These are phyloP conservation scores for Blastobotrys persicus DNA, from an alignment of 1,139 yeast species.

Conservation along the genomic window DNA sequence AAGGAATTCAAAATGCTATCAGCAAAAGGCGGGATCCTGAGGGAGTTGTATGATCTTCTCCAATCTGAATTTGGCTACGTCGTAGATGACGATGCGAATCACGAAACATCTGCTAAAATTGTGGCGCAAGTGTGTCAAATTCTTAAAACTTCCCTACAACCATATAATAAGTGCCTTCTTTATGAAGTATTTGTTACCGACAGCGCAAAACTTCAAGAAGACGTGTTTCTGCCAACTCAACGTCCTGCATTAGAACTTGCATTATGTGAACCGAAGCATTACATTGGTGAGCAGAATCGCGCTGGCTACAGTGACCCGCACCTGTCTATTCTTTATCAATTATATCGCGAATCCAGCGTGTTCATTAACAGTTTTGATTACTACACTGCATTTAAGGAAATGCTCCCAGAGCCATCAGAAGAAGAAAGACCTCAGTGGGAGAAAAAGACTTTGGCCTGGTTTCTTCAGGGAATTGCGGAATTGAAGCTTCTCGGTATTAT, in stretches of 20 bases:
- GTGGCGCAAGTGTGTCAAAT: conserved; percentile 2
- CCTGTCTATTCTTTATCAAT: conserved; percentile 58
- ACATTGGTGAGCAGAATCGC: conserved; percentile 26
- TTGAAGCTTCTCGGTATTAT: conserved; percentile 53
- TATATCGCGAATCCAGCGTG: conserved; percentile 79
- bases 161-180: conserved; percentile 19
- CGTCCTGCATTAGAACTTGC: conserved; percentile 41
- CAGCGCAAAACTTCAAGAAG: conserved; percentile 28
- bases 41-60: conserved; percentile 1
- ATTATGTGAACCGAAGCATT: conserved; percentile 39
- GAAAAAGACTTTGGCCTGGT: conserved; percentile 50
- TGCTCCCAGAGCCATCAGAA: conserved; percentile 43
- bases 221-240: conserved; percentile 42
- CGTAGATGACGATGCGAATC: neutral
- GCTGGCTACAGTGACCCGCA: conserved; percentile 43
- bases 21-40: neutral
- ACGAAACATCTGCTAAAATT: neutral
- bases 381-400: conserved; percentile 64
- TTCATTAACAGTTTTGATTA: conserved; percentile 75
- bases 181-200: conserved; percentile 32
- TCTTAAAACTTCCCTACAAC: conserved; percentile 3
- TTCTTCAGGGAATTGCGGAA: conserved; percentile 57
- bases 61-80: neutral
- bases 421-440: conserved; percentile 47
- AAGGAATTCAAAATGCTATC: neutral